phyloP scores from a whole-genome alignment of 208 protist genomes.

The Endotrypanum monterogeii region DNA sequence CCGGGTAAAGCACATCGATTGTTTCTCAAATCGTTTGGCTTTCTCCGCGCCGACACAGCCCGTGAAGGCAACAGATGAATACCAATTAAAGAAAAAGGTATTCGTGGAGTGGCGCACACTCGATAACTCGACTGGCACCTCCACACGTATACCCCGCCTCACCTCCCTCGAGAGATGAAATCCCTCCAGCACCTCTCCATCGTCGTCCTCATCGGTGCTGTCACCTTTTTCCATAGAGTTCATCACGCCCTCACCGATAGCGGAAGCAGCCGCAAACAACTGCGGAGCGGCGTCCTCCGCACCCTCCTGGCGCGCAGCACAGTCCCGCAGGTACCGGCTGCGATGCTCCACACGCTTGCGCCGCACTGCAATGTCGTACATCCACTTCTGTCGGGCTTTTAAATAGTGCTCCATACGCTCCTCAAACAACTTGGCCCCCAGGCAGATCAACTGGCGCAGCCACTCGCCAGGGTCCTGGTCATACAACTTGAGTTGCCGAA shows the following conservation, averaged over 20 bases:
- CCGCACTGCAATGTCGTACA: conserved; percentile 6
- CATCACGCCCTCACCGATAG: background rate
- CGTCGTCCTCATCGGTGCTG: background rate
- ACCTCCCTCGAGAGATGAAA: conserved; percentile 12
- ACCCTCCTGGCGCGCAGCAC: background rate
- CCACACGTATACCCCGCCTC: background rate
- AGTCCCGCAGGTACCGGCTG: conserved; percentile 4
- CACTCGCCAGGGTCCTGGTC: background rate
- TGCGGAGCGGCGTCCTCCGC: background rate
- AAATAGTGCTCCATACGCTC: conserved; percentile 4
- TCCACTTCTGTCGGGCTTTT: background rate
- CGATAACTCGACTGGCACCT: conserved; percentile 8
- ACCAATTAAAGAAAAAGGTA: conserved; percentile 16
- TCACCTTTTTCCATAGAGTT: background rate
- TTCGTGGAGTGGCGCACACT: background rate
- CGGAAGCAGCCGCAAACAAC: background rate
- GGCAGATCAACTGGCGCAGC: background rate
- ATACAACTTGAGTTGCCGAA: conserved; percentile 9
- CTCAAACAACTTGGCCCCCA: background rate
- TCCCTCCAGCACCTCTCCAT: background rate
- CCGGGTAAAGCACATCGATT: background rate
- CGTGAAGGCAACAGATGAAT: conserved; percentile 7
- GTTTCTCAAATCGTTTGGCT: background rate
- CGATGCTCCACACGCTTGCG: conserved; percentile 17
- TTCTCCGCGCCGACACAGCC: background rate